phyloP scores from a whole-genome alignment of 345 rosid genomes.

The Dimocarpus longan region DNA sequence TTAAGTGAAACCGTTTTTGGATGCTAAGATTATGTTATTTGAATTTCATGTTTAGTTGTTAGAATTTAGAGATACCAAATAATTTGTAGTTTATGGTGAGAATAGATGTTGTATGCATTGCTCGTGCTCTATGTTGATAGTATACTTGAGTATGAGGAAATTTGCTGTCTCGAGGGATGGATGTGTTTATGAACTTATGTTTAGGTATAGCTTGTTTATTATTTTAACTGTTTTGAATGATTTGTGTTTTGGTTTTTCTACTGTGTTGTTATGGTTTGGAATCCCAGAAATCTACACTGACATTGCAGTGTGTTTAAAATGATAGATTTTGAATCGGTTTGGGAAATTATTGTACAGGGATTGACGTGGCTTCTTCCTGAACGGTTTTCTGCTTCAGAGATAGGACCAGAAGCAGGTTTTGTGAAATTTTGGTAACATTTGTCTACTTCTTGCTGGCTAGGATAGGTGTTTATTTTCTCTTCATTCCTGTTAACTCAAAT shows the following conservation, averaged over 20 bases:
- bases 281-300: conserved; percentile 2
- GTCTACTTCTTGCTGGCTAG: conserved; percentile 47
- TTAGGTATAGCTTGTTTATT: neutral
- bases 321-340: conserved; percentile 16
- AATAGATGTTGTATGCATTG: neutral
- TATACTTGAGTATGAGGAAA: neutral
- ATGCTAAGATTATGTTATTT: neutral
- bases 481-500: neutral
- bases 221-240: neutral
- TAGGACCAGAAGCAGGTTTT: conserved; percentile 99
- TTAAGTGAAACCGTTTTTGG: too few species aligned
- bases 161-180: neutral
- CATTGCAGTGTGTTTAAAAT: neutral
- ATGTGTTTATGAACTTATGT: neutral
- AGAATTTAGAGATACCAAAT: neutral
- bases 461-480: conserved; percentile 7
- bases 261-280: conserved; percentile 8
- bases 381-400: conserved; percentile 87
- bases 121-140: neutral
- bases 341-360: conserved; percentile 56
- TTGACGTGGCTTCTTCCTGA: conserved; percentile 95
- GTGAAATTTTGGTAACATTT: conserved; percentile 88
- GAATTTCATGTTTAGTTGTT: neutral
- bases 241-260: neutral
- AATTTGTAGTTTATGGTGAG: neutral